Base-by-base conservation (phyloP, 352 stramenopile species). In the Plasmopara viticola region DNA sequence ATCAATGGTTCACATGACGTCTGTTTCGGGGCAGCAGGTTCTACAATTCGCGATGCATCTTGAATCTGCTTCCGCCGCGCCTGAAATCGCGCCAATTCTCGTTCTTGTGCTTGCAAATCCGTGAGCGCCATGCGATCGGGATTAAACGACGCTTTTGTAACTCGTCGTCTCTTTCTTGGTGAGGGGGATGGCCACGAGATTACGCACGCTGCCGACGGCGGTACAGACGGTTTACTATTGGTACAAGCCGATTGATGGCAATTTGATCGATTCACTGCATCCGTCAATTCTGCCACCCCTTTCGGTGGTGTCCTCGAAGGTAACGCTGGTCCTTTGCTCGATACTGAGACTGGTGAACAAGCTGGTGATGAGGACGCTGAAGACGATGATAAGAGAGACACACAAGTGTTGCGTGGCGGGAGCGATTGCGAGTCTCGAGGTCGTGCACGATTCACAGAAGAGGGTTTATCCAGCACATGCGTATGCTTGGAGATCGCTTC, bases 61-160 rank as follows among this genome's bases (percentile, higher is more conserved):
- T 60, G 48, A n/a, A 42, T 42, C 42, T 60, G 61, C 10, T 70
- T 69, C 18, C 38, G 66, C 42, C 72, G 62, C 29, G 35, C 51
- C 12, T 45, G 54, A 37, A 75, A 64, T 42, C 54, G 60, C n/a
- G 66, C 66, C n/a, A 75, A 20, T 44, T 75, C 66, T 49, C 60
- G 62, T 35, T 75, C 66, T 20, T 75, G 66, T 8, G 66, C 66
- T 50, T 75, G 66, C 35, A 75, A 20, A 33, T 72, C 63, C 43
- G 64, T 34, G 5, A 75, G 44, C 9, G 66, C 44, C 12, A 75
- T 33, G 9, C 37, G 44, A 48, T 75, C 62, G 9, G 48, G 43
- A 30, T 64, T 48, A 37, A 70, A 70, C 20, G 20, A 25, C 20
- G 20, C 20, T 25, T 25, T 25, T 3, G 20, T 25, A 25, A 58